Percentiles rank a stretch among this genome's conserved stretches.
These are phyloP conservation scores for Talaromyces sp. DNA, from an alignment of 2,329 filamentous ascomycete species.

Conservation along the genomic window DNA sequence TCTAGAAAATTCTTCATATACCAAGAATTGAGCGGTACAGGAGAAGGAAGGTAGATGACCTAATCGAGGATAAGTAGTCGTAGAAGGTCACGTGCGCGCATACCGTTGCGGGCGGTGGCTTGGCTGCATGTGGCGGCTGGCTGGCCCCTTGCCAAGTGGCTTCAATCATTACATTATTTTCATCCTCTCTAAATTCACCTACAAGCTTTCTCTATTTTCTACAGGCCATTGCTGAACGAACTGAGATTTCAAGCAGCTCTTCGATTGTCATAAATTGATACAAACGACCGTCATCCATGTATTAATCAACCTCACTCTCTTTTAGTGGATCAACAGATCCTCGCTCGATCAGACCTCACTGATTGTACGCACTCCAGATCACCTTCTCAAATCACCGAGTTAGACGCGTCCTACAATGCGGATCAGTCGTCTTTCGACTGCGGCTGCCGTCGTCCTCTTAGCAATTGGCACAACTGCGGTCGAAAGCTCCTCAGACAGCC, in stretches of 20 bases:
- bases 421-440: constrained; percentile 12
- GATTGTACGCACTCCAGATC: not conserved
- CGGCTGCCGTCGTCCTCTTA: constrained; percentile 7
- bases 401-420: constrained; percentile 9
- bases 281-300: not conserved
- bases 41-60: not conserved
- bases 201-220: not conserved
- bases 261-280: not conserved
- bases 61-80: not conserved
- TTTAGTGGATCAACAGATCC: not conserved
- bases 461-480: constrained; percentile 12
- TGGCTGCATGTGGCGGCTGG: constrained; percentile 3
- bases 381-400: not conserved
- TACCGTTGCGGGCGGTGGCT: not conserved
- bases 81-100: not conserved
- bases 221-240: not conserved
- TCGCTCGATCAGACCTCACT: not conserved
- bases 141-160: constrained; percentile 5
- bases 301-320: not conserved
- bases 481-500: constrained; percentile 11
- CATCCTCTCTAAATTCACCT: not conserved
- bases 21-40: not conserved
- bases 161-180: constrained; percentile 1
- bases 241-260: not conserved
- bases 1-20: not conserved